phyloP scores from a whole-genome alignment of 164 flowering plant species.

The Vitis rupestris region DNA sequence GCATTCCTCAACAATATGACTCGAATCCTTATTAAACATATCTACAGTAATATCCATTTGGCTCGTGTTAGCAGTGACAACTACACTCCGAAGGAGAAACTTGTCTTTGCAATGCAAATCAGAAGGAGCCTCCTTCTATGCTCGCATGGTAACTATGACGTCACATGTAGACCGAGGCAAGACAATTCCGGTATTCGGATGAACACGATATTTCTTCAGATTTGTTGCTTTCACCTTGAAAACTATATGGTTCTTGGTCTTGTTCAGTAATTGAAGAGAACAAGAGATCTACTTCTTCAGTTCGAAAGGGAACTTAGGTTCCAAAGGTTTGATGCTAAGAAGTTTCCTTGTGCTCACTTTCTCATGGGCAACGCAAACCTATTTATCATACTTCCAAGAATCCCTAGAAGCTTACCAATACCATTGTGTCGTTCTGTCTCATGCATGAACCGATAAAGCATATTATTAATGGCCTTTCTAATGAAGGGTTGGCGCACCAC shows the following conservation, averaged over 20 bases:
- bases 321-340: no score
- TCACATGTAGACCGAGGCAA: constrained; percentile 58
- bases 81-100: constrained; percentile 55
- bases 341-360: no score
- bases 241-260: constrained; percentile 70
- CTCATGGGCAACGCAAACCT: no score
- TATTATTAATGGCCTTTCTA: no score
- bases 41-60: constrained; percentile 45
- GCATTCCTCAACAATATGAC: constrained; percentile 58
- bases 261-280: constrained; percentile 68
- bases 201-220: constrained; percentile 73
- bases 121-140: constrained; percentile 49
- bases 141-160: constrained; percentile 68
- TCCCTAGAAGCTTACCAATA: no score
- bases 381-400: no score
- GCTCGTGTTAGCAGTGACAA: constrained; percentile 23
- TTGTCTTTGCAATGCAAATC: constrained; percentile 58
- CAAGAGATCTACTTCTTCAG: constrained; percentile 88
- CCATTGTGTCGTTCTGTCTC: no score
- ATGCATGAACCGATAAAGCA: no score
- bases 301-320: constrained; percentile 27
- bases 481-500: no score
- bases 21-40: constrained; percentile 63
- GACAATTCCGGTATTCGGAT: constrained; percentile 74
- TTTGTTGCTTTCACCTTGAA: constrained; percentile 87